Evolutionary conservation across 768 basidiomycete species (phyloP), one percentile per base, ranked within the genome.

Genomic region (Naganishia kalamii): DNA sequence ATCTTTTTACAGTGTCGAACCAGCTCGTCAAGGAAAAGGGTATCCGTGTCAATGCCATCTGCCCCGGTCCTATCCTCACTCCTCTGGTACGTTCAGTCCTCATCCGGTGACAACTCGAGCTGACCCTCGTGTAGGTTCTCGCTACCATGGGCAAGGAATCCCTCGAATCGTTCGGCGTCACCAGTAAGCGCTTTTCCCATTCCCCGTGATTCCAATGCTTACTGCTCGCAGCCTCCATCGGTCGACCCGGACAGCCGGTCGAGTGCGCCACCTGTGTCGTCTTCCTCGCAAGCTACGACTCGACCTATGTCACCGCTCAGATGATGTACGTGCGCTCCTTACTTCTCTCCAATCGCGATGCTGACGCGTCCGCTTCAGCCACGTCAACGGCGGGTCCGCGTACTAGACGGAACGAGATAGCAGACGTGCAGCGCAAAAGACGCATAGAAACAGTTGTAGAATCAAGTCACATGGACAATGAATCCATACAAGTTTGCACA

Each of bases 241-340:
- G 54, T 17, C 54, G 54, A 40, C 54, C 54, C 11, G 54, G 54
- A 6, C 83, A 84, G 70, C 84, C 83, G 12, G 81, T 81, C 21
- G 84, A 86, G 72, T 75, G 82, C 11, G 84, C 81, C 1, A 83
- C 83, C 0, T 77, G 80, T 3, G 85, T 83, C 68, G 82, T 85
- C 25, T 84, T 85, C 76, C 77, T 86, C 17, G 84, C 83, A 4
- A 69, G 65, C 50, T 51, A 66, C 44, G 77, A 78, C 64, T 72
- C 69, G 1, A 72, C 70, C 32, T 79, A 78, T 62, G 73, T 79
- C 62, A 68, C 69, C 8, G 78, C 77, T 4, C 76, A 78, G 52
- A 27, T n/a, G 19, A 65, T 65, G 30, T 54, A 54, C 37, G 54
- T 57, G 23, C 30, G 2, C 3, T 4, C 11, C 33, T n/a, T 10